Percentiles rank a stretch among this genome's conserved stretches.
phyloP scores from a whole-genome alignment of 1,284 basidiomycete genomes.

The Papiliotrema fonsecae region DNA sequence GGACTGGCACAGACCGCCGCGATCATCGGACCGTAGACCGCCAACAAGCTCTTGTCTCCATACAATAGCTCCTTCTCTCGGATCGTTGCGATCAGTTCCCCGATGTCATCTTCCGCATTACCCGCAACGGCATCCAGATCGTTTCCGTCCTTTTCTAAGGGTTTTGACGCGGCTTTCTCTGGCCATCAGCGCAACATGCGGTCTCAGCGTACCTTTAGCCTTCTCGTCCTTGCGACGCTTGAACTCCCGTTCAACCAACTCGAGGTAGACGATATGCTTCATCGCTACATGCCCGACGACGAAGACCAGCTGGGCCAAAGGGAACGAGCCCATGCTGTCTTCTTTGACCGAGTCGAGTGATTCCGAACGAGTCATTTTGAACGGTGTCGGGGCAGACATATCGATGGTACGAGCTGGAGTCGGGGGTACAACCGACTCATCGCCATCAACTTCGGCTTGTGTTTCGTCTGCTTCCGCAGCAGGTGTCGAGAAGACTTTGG shows the following conservation, averaged over 20 bases:
- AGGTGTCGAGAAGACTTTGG: slow-evolving; percentile 58
- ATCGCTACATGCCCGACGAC: slow-evolving; percentile 93
- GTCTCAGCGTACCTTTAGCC: slow-evolving; percentile 58
- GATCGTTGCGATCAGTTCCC: slow-evolving; percentile 77
- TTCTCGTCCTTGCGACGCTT: slow-evolving; percentile 92
- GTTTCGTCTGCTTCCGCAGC: slow-evolving; percentile 12
- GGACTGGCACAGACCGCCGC: slow-evolving; percentile 80
- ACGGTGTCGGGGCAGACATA: slow-evolving; percentile 2
- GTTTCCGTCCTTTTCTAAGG: slow-evolving; percentile 63
- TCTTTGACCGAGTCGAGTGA: slow-evolving; percentile 25
- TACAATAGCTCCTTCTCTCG: slow-evolving; percentile 85
- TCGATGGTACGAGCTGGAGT: slow-evolving; percentile 1
- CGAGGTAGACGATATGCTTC: slow-evolving; percentile 95
- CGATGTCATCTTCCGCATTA: slow-evolving; percentile 97
- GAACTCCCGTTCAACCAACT: slow-evolving; percentile 94
- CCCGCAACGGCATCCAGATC: slow-evolving; percentile 96
- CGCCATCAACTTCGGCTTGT: slow-evolving; percentile 11
- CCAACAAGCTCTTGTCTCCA: slow-evolving; percentile 75
- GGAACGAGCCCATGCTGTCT: slow-evolving; percentile 73
- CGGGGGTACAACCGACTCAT: background rate
- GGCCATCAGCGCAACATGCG: slow-evolving; percentile 1
- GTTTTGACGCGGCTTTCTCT: slow-evolving; percentile 46
- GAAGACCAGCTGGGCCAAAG: slow-evolving; percentile 85
- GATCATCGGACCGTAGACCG: slow-evolving; percentile 82
- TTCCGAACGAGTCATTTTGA: background rate